phyloP scores from a whole-genome alignment of 257 asterid genomes.

The Nicotiana sylvestris region DNA sequence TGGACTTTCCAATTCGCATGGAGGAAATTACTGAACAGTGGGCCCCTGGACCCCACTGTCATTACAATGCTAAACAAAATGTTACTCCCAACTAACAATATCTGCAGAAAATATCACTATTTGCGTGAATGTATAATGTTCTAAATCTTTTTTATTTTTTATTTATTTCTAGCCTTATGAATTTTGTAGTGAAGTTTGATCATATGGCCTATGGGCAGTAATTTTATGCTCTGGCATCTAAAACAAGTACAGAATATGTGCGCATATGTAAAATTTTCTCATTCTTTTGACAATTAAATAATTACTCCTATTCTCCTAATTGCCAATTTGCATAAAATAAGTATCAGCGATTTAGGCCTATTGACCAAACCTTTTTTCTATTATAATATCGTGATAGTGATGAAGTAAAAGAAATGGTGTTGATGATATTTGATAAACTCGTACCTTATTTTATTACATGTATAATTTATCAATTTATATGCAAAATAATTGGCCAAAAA shows the following conservation, averaged over 20 bases:
- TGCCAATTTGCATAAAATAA: no score
- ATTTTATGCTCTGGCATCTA: no score
- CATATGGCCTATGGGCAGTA: no score
- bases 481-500: background rate
- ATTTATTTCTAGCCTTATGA: background rate
- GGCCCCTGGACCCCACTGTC: slow-evolving; percentile 34
- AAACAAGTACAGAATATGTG: no score
- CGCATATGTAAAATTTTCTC: no score
- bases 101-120: background rate
- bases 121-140: background rate
- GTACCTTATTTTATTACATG: background rate
- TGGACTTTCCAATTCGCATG: slow-evolving; percentile 56
- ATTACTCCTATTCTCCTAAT: no score
- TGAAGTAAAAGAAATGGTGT: no score
- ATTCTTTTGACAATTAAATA: no score
- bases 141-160: background rate
- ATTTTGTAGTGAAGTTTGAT: background rate
- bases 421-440: background rate
- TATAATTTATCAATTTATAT: background rate
- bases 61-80: background rate
- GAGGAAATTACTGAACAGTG: slow-evolving; percentile 33
- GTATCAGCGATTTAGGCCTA: no score
- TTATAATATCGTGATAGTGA: no score
- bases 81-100: slow-evolving; percentile 1
- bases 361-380: no score